Percentiles rank a stretch among this genome's conserved stretches.
Evolutionary conservation across 1,284 basidiomycete genomes (phyloP).

Genomic region (Golubevia sp.): DNA sequence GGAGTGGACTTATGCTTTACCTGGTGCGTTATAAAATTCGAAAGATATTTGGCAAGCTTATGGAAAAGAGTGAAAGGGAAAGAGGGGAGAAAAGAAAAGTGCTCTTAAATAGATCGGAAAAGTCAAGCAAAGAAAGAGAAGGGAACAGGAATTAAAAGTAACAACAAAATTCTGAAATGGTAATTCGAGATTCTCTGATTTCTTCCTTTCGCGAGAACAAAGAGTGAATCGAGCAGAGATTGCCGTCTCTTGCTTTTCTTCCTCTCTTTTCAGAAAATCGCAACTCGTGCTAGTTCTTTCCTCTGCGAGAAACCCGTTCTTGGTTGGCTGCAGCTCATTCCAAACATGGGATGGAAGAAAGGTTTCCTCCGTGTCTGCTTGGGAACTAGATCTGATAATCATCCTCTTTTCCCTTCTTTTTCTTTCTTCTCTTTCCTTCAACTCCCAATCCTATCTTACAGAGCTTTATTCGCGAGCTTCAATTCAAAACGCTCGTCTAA

Average conservation of each 20-base stretch:
- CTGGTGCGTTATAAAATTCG: slow-evolving; percentile 74
- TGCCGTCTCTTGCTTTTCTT: slow-evolving; percentile 4
- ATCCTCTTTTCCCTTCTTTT: background rate
- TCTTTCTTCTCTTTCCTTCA: background rate
- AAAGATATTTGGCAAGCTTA: background rate
- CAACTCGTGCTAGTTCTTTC: background rate
- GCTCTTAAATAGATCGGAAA: no score
- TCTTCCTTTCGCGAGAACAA: no score
- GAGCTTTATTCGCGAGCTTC: slow-evolving; percentile 83
- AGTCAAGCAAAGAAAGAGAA: no score
- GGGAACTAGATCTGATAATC: background rate
- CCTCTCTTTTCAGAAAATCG: background rate
- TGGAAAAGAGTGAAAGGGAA: no score
- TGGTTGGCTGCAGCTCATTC: background rate
- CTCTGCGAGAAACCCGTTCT: background rate
- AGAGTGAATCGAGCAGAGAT: background rate
- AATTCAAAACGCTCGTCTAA: slow-evolving; percentile 75
- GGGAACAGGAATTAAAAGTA: no score
- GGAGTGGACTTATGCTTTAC: slow-evolving; percentile 95
- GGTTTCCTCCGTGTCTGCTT: no score
- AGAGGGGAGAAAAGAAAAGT: no score
- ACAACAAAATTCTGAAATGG: no score
- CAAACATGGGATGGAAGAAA: no score
- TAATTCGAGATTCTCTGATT: no score
- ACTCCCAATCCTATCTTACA: slow-evolving; percentile 61